phyloP scores from a whole-genome alignment of 306 rosid species.

The Dicorynia guianensis region DNA sequence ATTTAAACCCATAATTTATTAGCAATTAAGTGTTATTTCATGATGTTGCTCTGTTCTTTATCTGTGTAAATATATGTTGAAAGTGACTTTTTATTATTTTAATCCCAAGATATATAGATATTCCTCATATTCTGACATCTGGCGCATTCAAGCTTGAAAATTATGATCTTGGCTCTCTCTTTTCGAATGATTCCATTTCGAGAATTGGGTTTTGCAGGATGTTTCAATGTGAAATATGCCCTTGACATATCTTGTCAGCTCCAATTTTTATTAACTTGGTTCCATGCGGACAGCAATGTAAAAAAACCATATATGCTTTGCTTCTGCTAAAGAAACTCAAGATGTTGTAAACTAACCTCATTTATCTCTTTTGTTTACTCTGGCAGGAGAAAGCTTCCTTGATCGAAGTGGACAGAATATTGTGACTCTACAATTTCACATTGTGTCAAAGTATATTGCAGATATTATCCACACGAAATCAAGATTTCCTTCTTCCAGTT shows the following conservation, averaged over 20 bases:
- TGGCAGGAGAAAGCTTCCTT: slow-evolving; percentile 74
- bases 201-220: slow-evolving; percentile 1
- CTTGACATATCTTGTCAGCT: not conserved
- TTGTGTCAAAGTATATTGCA: slow-evolving; percentile 5
- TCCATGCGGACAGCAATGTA: not conserved
- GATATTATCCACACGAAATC: slow-evolving; percentile 34
- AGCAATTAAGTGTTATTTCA: not conserved
- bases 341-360: not conserved
- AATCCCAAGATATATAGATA: not conserved
- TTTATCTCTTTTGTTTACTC: slow-evolving; percentile 29
- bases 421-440: slow-evolving; percentile 54
- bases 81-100: not conserved
- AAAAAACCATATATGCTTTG: slow-evolving; percentile 10
- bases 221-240: slow-evolving; percentile 20
- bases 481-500: slow-evolving; percentile 19
- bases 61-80: not conserved
- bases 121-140: slow-evolving; percentile 10
- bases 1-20: not conserved
- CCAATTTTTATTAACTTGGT: slow-evolving; percentile 10
- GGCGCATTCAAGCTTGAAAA: slow-evolving; percentile 11
- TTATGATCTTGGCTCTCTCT: slow-evolving; percentile 27
- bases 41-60: not conserved
- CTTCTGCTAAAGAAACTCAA: slow-evolving; percentile 7
- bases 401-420: slow-evolving; percentile 68
- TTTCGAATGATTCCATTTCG: slow-evolving; percentile 3